phyloP scores from a whole-genome alignment of 345 rosid genomes.

The Pelargonium nanum region DNA sequence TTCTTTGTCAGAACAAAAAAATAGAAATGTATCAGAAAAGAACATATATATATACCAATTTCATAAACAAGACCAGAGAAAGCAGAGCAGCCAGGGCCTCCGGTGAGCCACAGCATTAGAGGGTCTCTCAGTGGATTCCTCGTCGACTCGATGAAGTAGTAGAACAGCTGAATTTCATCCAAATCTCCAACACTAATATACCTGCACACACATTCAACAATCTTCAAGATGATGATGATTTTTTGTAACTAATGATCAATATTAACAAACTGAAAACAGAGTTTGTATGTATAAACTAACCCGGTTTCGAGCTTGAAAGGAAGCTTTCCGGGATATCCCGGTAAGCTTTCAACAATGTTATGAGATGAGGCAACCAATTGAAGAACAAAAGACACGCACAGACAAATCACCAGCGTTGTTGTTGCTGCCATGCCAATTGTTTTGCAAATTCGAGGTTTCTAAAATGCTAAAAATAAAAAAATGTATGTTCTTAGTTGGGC shows the following conservation, averaged over 20 bases:
- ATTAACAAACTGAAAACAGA: not conserved
- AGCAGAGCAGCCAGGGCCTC: slow-evolving; percentile 24
- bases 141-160: slow-evolving; percentile 15
- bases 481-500: not conserved
- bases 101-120: slow-evolving; percentile 21
- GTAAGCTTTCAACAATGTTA: slow-evolving; percentile 16
- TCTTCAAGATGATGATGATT: not conserved
- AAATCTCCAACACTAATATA: slow-evolving; percentile 14
- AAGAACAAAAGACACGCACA: not conserved
- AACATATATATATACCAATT: slow-evolving; percentile 10
- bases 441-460: not conserved
- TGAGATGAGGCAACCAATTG: slow-evolving; percentile 9
- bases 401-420: too few species aligned
- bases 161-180: slow-evolving; percentile 15
- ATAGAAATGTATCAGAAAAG: too few species aligned
- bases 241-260: too few species aligned
- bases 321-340: slow-evolving; percentile 27
- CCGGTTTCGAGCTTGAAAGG: slow-evolving; percentile 34
- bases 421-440: too few species aligned
- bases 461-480: not conserved
- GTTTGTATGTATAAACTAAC: slow-evolving; percentile 6
- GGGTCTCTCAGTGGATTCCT: slow-evolving; percentile 15
- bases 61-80: slow-evolving; percentile 18
- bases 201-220: not conserved
- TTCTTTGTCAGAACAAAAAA: too few species aligned